Conservation (phyloP, 1,139 yeast species). For the Zygoascus hellenicus region DNA sequence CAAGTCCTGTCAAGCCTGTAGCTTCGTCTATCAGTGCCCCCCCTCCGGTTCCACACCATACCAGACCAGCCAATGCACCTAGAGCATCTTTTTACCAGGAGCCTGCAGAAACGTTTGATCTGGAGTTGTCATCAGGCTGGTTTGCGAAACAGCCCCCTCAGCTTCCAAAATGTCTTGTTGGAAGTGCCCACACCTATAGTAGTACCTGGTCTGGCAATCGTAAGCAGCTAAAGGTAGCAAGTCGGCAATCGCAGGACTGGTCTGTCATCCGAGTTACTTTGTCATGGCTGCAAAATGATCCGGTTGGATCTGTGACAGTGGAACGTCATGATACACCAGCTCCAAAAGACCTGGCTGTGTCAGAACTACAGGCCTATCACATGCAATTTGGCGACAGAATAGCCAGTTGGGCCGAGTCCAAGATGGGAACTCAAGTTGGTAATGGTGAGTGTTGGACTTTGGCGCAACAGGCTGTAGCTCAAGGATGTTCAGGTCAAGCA, state of each 20-base stretch:
- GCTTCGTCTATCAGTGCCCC: slow-evolving; percentile 13
- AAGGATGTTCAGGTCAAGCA: slow-evolving; percentile 59
- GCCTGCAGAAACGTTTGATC: slow-evolving; percentile 19
- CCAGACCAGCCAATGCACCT: slow-evolving; percentile 25
- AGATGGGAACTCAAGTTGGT: slow-evolving; percentile 52
- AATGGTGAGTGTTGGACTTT: slow-evolving; percentile 78
- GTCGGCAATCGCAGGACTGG: slow-evolving; percentile 47
- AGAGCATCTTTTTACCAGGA: slow-evolving; percentile 10
- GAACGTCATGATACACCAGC: slow-evolving; percentile 43
- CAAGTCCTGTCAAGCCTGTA: slow-evolving; percentile 6
- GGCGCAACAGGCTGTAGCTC: slow-evolving; percentile 56
- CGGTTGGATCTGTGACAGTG: slow-evolving; percentile 31
- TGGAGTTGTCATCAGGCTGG: slow-evolving; percentile 26
- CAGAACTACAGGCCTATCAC: slow-evolving; percentile 33
- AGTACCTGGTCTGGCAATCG: slow-evolving; percentile 15
- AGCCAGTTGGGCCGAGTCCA: slow-evolving; percentile 59
- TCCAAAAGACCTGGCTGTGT: slow-evolving; percentile 43
- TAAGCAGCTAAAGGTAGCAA: slow-evolving; percentile 24
- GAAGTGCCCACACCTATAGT: slow-evolving; percentile 20
- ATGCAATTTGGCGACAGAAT: slow-evolving; percentile 41
- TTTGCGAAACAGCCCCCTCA: slow-evolving; percentile 22
- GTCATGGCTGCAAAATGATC: slow-evolving; percentile 39
- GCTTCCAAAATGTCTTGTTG: slow-evolving; percentile 25
- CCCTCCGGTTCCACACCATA: slow-evolving; percentile 25
- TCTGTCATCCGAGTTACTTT: slow-evolving; percentile 44